Base-by-base conservation (phyloP, 345 rosid genomes). In the Excoecaria agallocha region DNA sequence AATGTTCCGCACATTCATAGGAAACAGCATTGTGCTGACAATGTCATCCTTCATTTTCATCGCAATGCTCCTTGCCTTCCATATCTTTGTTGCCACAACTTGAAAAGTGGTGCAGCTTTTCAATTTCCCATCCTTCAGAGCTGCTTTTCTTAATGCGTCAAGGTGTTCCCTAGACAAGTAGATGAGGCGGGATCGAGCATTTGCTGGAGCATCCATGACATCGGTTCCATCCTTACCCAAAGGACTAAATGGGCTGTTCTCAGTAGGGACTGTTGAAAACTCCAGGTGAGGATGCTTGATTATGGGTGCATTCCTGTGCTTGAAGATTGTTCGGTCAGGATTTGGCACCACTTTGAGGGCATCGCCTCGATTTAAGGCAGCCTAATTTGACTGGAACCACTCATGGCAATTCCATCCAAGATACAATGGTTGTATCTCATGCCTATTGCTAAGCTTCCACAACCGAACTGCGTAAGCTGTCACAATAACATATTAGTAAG, bases 41-140 rank as follows among this genome's bases (percentile, higher is more conserved):
- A 3, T 38, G 3, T 78, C 74, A 7, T 73, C 78, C 54, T 60
- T 12, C 74, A 74, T 54, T 38, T 62, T 68, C 20, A 65, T n/a
- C 30, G 81, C 77, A 30, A 73, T 74, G 38, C 63, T 78, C 68
- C 81, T 78, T 22, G 78, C 81, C 65, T 74, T 78, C 81, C 81
- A 78, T 68, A 74, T 45, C 74, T 69, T 74, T 0, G 81, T 78
- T 4, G 74, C 64, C 6, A 78, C 72, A 24, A n/a, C 78, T 48
- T 78, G 78, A 22, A 78, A 78, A 39, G 24, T 61, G 15, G 49
- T 68, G 66, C 78, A 78, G 24, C 15, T 61, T 35, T 61, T 50
- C 49, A 78, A 12, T 2, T n/a, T 54, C 2, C 70, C 74, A 2
- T 55, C 77, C 13, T 56, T 5, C 4, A 73, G 70, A 48, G 49